These are phyloP conservation scores for Fusarium hostae DNA, from an alignment of 2,329 filamentous ascomycete genomes.

Conservation along the genomic window DNA sequence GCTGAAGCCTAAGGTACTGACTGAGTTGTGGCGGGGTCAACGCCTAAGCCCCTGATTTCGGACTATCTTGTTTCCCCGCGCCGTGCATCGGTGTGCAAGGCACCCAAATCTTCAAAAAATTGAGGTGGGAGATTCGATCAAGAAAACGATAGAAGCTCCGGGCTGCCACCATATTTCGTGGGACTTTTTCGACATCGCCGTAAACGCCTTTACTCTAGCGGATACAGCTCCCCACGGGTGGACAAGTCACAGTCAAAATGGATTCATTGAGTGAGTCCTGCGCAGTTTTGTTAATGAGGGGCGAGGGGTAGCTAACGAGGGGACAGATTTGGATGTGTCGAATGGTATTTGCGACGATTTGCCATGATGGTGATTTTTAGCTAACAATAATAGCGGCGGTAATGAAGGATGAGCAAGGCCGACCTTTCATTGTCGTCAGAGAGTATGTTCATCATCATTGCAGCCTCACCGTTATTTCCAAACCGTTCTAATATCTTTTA, in stretches of 20 bases:
- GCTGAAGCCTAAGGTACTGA: constrained; percentile 5
- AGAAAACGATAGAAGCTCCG: constrained; percentile 47
- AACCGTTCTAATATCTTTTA: constrained; percentile 52
- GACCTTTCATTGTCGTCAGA: constrained; percentile 97
- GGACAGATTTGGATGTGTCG: constrained; percentile 80
- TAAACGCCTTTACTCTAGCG: constrained; percentile 39
- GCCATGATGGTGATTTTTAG: constrained; percentile 11
- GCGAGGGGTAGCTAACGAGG: constrained; percentile 51
- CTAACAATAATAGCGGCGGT: constrained; percentile 66
- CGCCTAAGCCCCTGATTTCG: constrained; percentile 36
- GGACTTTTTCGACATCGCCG: constrained; percentile 38
- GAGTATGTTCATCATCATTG: constrained; percentile 72
- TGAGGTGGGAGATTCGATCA: constrained; percentile 43
- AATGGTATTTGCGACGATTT: constrained; percentile 69
- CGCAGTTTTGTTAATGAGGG: constrained; percentile 38
- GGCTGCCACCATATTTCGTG: constrained; percentile 43
- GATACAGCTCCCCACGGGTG: constrained; percentile 45
- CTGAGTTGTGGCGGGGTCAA: constrained; percentile 7
- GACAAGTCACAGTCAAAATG: constrained; percentile 49
- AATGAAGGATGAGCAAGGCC: constrained; percentile 96
- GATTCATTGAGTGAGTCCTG: constrained; percentile 52
- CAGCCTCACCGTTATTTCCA: constrained; percentile 3
- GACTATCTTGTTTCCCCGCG: constrained; percentile 50
- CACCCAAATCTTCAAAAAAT: constrained; percentile 50
- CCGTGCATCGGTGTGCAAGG: constrained; percentile 46